Evolutionary conservation across 2,329 filamentous ascomycete genomes (phyloP), one percentile per base, ranked within the genome.

Genomic region (Aureobasidium sp.): DNA sequence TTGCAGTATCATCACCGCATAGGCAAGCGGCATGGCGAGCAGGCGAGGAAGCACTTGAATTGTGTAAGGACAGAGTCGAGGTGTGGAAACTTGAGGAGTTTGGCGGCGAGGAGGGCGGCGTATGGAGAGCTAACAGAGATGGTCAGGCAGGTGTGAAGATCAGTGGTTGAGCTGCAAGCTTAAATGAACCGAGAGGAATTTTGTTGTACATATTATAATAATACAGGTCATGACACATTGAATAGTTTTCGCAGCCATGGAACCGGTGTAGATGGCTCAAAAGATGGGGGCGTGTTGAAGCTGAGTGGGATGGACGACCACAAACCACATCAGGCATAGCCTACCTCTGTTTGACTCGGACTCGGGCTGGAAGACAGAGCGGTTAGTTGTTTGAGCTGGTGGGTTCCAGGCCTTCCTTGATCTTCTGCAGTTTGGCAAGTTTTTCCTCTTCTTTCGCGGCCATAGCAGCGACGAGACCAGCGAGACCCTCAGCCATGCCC

Each of bases 71-170:
- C 61, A 85, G 81, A 66, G 90, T 90, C n/a, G 94, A 99, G 78
- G 87, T 99, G 44, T 97, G 93, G 93, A 97, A 97, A 77, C 79
- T 86, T 66, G 93, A 97, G 77, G 88, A 91, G 72, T 97, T 97
- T 78, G 85, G 83, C 48, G 87, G 83, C 1, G 87, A 86, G 27
- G 87, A 88, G 65, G 89, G 86, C n/a, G 80, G 82, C 6, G 82
- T 94, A 47, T 97, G 92, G 92, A 86, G 91, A 75, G 90, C 89
- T 63, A 97, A 97, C 76, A 77, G 87, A 66, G 91, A 96, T 75
- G 89, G 88, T 10, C 78, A 79, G 63, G 74, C 77, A 52, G 87
- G 85, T 7, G 77, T 79, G 48, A 78, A 74, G 67, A 73, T 82
- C 13, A 58, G 45, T 21, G 44, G 34, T 44, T 57, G 50, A 59